These are phyloP conservation scores for Beauveria sp. DNA, from an alignment of 2,329 filamentous ascomycete genomes.

Conservation along the genomic window DNA sequence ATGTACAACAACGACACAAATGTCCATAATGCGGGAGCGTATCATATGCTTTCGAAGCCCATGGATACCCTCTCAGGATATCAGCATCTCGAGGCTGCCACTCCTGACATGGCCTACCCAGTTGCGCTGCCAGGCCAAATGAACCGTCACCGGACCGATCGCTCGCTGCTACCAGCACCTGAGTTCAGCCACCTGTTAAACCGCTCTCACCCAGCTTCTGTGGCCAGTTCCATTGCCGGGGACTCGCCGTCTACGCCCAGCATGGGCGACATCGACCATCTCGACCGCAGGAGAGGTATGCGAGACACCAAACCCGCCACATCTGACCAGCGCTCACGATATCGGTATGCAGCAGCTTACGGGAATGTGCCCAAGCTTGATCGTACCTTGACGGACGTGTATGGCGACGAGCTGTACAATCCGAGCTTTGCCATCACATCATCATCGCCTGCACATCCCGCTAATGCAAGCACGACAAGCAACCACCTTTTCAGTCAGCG, in stretches of 20 bases:
- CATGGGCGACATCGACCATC: slow-evolving; percentile 40
- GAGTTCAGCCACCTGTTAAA: slow-evolving; percentile 35
- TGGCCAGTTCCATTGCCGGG: slow-evolving; percentile 49
- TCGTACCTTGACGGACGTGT: slow-evolving; percentile 79
- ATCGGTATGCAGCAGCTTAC: slow-evolving; percentile 47
- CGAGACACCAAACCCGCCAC: neutral
- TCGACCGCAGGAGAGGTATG: slow-evolving; percentile 50
- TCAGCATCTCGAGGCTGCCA: slow-evolving; percentile 29
- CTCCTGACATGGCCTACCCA: slow-evolving; percentile 33
- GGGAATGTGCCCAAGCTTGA: slow-evolving; percentile 66
- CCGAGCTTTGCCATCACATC: slow-evolving; percentile 56
- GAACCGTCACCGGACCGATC: slow-evolving; percentile 32
- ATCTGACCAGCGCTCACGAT: slow-evolving; percentile 50
- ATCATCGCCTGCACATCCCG: slow-evolving; percentile 41
- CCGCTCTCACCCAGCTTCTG: slow-evolving; percentile 45
- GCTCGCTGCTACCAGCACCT: slow-evolving; percentile 36
- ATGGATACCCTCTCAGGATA: slow-evolving; percentile 37
- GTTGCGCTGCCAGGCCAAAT: slow-evolving; percentile 29
- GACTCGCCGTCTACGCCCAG: slow-evolving; percentile 54
- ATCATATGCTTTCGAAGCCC: slow-evolving; percentile 41
- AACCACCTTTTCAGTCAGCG: slow-evolving; percentile 65
- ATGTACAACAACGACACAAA: slow-evolving; percentile 24
- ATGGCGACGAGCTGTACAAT: slow-evolving; percentile 78
- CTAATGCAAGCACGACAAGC: slow-evolving; percentile 37
- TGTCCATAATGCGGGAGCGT: slow-evolving; percentile 27